These are phyloP conservation scores for Ilex asprella DNA, from an alignment of 257 asterid genomes.

Conservation along the genomic window DNA sequence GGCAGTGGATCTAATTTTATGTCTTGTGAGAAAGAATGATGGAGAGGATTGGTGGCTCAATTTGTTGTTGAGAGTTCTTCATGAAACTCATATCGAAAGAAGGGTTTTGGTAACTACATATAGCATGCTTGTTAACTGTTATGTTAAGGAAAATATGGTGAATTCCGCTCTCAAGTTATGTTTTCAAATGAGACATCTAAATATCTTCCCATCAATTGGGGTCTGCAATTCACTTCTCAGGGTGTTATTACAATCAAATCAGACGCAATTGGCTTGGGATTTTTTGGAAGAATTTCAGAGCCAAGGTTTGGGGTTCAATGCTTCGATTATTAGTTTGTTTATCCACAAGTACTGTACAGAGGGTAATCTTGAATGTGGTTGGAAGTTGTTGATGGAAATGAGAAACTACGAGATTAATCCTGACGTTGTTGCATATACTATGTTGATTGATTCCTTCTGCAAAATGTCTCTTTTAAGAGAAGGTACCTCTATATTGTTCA, in stretches of 20 bases:
- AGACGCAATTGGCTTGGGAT: constrained; percentile 15
- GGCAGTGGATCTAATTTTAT: constrained; percentile 15
- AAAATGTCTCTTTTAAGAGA: constrained; percentile 16
- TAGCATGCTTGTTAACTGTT: constrained; percentile 20
- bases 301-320: constrained; percentile 12
- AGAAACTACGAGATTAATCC: constrained; percentile 14
- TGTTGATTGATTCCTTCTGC: constrained; percentile 13
- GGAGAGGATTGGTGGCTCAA: constrained; percentile 13
- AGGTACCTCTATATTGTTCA: constrained; percentile 17
- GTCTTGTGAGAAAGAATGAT: constrained; percentile 16
- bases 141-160: constrained; percentile 10
- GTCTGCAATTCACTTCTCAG: constrained; percentile 22
- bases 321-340: constrained; percentile 16
- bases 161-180: constrained; percentile 9
- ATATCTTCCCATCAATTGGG: constrained; percentile 14
- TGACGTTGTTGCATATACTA: constrained; percentile 20
- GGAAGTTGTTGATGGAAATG: constrained; percentile 19
- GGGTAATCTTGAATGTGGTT: constrained; percentile 17
- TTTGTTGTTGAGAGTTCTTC: constrained; percentile 6
- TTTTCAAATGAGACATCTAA: constrained; percentile 9
- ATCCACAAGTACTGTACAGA: constrained; percentile 13
- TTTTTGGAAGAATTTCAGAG: constrained; percentile 18
- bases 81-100: constrained; percentile 11
- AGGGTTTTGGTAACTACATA: constrained; percentile 13
- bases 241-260: constrained; percentile 10